Base-by-base conservation (phyloP, 2,329 filamentous ascomycete species). In the Aureobasidium sp. region DNA sequence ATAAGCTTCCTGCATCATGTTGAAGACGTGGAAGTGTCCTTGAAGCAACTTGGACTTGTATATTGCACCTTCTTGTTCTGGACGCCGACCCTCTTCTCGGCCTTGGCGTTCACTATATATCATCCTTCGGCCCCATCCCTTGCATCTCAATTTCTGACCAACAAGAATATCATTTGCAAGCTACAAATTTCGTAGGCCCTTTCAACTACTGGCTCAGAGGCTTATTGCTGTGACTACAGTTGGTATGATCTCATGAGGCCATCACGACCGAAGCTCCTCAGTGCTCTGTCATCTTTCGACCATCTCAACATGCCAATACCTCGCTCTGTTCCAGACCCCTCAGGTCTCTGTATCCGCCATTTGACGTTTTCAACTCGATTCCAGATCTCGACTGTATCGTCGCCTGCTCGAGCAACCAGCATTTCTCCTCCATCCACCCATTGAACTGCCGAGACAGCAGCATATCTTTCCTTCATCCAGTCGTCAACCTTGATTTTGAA, bases 11-110 rank as follows among this genome's bases (percentile, higher is more conserved):
- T 49, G 22, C 41, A 39, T 49, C 31, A 5, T 59, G 56, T 59
- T 29, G 56, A 36, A 37, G 2, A 39, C 36, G 55, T 42, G 44
- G 22, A 9, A 34, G 11, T 17, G 22, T 4, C 15, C n/a, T 8
- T n/a, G 20, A n/a, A 31, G 2, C 17, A 4, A 34, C 27, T 3
- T 3, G 34, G 3, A 8, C 22, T 12, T 29, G 22, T 31, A 2
- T 15, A 56, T 17, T n/a, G 31, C 55, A 57, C 55, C 55, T 58
- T 42, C 55, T 58, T 48, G 41, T 58, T 58, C 55, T 3, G 42
- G 55, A 58, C 55, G 55, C 55, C 55, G 29, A 15, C 14, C 1
- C 12, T 20, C 8, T 4, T 22, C 9, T 29, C 29, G 15, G 55
- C 29, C 55, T 58, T 58, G 55, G 55, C 55, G 34, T 44, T 52